These are phyloP conservation scores for Diaporthe citriasiana DNA, from an alignment of 2,329 filamentous ascomycete genomes.

Conservation along the genomic window DNA sequence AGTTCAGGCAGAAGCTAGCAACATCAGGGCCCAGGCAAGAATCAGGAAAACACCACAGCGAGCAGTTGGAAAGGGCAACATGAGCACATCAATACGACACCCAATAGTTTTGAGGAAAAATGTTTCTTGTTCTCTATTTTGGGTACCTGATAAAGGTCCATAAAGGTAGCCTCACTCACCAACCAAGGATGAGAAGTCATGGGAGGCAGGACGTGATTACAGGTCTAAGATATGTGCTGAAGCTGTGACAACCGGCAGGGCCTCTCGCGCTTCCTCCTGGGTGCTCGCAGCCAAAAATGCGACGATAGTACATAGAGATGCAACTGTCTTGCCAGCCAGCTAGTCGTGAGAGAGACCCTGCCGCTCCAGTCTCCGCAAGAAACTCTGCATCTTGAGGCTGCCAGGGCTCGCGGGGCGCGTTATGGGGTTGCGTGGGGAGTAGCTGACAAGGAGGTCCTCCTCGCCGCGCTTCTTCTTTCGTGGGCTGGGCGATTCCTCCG, in stretches of 20 bases:
- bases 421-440: constrained; percentile 5
- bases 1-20: neutral
- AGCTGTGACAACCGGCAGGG: neutral
- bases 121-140: constrained; percentile 35
- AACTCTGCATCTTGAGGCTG: constrained; percentile 42
- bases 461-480: constrained; percentile 20
- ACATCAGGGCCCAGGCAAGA: neutral
- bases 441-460: constrained; percentile 21
- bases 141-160: constrained; percentile 24
- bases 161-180: constrained; percentile 33
- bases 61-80: neutral
- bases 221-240: constrained; percentile 36
- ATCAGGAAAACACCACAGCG: no score
- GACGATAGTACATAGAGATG: constrained; percentile 32
- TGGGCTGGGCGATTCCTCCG: constrained; percentile 41
- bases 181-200: constrained; percentile 38
- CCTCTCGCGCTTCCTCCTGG: neutral
- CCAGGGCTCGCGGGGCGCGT: constrained; percentile 39
- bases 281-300: constrained; percentile 26
- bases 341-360: constrained; percentile 42
- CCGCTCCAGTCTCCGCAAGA: constrained; percentile 39
- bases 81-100: neutral
- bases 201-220: constrained; percentile 29
- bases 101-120: neutral
- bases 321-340: constrained; percentile 25